Evolutionary conservation across 2,329 filamentous ascomycete species (phyloP).

Genomic region (Xylaria sp.): DNA sequence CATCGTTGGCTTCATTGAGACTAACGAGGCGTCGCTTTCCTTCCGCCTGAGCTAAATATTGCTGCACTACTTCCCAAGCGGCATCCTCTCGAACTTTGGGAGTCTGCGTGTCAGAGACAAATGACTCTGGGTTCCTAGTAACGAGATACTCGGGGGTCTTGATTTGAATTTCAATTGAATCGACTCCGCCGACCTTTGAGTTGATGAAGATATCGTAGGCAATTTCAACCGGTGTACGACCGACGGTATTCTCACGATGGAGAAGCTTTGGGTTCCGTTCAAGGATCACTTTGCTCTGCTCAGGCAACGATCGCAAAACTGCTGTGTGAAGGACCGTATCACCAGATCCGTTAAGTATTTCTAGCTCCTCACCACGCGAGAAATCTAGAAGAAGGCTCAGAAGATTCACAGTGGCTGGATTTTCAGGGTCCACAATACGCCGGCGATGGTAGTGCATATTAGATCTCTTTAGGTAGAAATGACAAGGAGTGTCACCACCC

Average conservation of each 20-base stretch:
- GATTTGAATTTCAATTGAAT: slow-evolving; percentile 8
- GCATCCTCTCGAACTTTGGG: slow-evolving; percentile 37
- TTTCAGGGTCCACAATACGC: slow-evolving; percentile 38
- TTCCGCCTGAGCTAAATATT: slow-evolving; percentile 43
- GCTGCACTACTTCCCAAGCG: slow-evolving; percentile 44
- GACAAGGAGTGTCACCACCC: slow-evolving; percentile 72
- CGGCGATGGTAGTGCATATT: slow-evolving; percentile 32
- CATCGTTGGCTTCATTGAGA: slow-evolving; percentile 68
- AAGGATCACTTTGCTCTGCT: slow-evolving; percentile 60
- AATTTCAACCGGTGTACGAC: slow-evolving; percentile 76
- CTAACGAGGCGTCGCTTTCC: slow-evolving; percentile 63
- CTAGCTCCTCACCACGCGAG: slow-evolving; percentile 66
- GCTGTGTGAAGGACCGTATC: slow-evolving; percentile 73
- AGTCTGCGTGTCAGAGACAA: slow-evolving; percentile 4
- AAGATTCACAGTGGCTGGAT: slow-evolving; percentile 53
- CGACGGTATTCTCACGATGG: slow-evolving; percentile 79
- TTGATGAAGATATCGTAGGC: slow-evolving; percentile 66
- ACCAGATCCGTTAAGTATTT: slow-evolving; percentile 71
- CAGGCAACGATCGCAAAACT: slow-evolving; percentile 54
- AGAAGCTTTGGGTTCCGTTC: slow-evolving; percentile 68
- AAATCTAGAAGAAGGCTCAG: slow-evolving; percentile 64
- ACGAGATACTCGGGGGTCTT: slow-evolving; percentile 19
- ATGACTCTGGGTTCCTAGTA: slow-evolving; percentile 28
- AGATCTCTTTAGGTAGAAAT: slow-evolving; percentile 62
- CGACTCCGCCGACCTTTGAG: slow-evolving; percentile 49